phyloP scores from a whole-genome alignment of 192 early-diverging fungal species.

The Coemansia sp. region DNA sequence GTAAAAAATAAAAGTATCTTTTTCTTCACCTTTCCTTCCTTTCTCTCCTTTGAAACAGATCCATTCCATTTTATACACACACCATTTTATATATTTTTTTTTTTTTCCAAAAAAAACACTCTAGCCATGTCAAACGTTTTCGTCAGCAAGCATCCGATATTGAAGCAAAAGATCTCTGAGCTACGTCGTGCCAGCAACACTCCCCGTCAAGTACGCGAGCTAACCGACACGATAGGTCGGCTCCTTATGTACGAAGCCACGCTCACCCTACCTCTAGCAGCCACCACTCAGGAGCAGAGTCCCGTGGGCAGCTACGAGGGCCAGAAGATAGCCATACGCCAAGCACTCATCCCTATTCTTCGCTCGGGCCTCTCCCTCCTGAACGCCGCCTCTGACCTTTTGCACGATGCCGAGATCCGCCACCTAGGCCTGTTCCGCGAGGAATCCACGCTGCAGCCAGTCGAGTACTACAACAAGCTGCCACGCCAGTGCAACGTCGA shows the following conservation, averaged over 20 bases:
- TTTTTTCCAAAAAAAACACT: background rate
- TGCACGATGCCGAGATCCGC: constrained; percentile 73
- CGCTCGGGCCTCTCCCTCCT: constrained; percentile 69
- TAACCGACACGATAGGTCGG: constrained; percentile 59
- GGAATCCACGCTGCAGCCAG: constrained; percentile 77
- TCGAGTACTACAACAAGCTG: constrained; percentile 95
- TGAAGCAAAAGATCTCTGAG: constrained; percentile 63
- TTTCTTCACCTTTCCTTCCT: background rate
- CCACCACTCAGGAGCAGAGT: constrained; percentile 41
- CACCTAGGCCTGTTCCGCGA: constrained; percentile 86
- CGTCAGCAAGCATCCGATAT: constrained; percentile 62
- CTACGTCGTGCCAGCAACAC: constrained; percentile 58
- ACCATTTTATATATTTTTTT: background rate
- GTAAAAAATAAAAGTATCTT: no score
- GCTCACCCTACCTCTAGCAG: constrained; percentile 38
- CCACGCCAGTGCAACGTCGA: constrained; percentile 70
- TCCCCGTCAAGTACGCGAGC: constrained; percentile 59
- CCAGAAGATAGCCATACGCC: constrained; percentile 31
- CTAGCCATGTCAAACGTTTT: constrained; percentile 14
- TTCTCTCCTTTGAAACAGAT: background rate
- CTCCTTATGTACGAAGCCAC: constrained; percentile 72
- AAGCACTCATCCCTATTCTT: constrained; percentile 68
- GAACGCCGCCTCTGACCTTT: constrained; percentile 58
- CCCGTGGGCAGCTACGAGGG: constrained; percentile 58
- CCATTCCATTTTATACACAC: no score